Evolutionary conservation across 1,284 basidiomycete genomes (phyloP), one percentile per base, ranked within the genome.

Genomic region (Pulchroboletus neoregius): DNA sequence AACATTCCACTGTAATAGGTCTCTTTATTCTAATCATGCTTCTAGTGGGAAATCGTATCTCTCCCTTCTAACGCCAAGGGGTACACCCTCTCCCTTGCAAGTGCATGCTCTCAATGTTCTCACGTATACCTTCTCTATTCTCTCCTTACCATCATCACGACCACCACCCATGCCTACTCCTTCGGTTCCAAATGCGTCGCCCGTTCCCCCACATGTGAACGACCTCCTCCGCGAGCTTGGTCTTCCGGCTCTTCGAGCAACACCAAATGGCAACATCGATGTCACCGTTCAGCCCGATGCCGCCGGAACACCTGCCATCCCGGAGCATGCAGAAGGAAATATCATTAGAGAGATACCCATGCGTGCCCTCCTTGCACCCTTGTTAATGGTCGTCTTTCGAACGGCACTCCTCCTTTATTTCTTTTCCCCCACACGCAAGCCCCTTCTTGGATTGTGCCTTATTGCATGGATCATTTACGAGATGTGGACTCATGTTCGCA

Each of bases 361-460:
- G 15, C 67, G 48, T 61, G 72, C 84, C 7, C 70, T 89, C 11
- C 58, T 89, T 32, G 71, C 79, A 11, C 84, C 87, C 0, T 60
- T 90, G 9, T 55, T 84, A 37, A 76, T 89, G 73, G 73, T 89
- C 23, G 51, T 78, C 13, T 71, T 89, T 59, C 81, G 87, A 40
- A 87, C 83, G 0, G 58, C 80, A 12, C 71, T 91, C 12, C 68
- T 91, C 33, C 71, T 91, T 6, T 90, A 88, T 61, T 87, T 91
- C 67, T 82, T 91, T 57, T 82, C 83, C 2, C 87, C 87, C 0
- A 77, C 84, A 3, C 74, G 84, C 53, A 84, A 86, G 50, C 87
- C 87, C 1, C 59, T 89, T 11, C 78, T 89, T 49, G 81, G 81
- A 18, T 51, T 86, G 20, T 64, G 87, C 41, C 73, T 91, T 27